These are phyloP conservation scores for Haplosporangium gracile DNA, from an alignment of 192 early-diverging fungal species.

Conservation along the genomic window DNA sequence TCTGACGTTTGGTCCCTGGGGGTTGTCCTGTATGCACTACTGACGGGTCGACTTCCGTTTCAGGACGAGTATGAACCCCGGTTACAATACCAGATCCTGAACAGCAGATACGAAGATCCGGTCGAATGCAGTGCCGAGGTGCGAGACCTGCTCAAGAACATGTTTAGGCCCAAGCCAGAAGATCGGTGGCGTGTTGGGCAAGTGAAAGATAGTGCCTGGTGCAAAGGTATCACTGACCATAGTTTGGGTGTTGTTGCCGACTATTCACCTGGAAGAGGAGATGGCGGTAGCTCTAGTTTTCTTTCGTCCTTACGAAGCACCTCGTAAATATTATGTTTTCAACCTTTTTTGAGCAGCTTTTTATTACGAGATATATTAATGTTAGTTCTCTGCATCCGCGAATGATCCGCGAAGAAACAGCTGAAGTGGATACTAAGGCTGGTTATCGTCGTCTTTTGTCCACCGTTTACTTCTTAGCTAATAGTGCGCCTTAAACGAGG, in stretches of 20 bases:
- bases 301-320: conserved; percentile 18
- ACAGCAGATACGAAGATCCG: conserved; percentile 71
- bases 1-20: conserved; percentile 88
- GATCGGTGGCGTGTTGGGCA: conserved; percentile 60
- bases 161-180: conserved; percentile 61
- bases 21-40: conserved; percentile 78
- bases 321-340: background rate
- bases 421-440: no score
- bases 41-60: conserved; percentile 83
- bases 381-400: no score
- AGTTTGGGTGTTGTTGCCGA: background rate
- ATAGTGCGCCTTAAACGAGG: no score
- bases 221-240: conserved; percentile 8
- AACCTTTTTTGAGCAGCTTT: no score
- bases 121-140: conserved; percentile 52
- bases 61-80: conserved; percentile 81
- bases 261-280: background rate
- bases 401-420: no score
- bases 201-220: conserved; percentile 62
- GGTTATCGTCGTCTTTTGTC: no score
- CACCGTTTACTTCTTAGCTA: no score
- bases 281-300: background rate
- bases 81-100: conserved; percentile 76
- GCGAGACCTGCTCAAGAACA: conserved; percentile 56
- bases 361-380: no score